A percentile compares a stretch with the other conserved stretches of the same genome.
These are phyloP conservation scores for Pyrenophora teres DNA, from an alignment of 2,329 filamentous ascomycete genomes.

Conservation along the genomic window DNA sequence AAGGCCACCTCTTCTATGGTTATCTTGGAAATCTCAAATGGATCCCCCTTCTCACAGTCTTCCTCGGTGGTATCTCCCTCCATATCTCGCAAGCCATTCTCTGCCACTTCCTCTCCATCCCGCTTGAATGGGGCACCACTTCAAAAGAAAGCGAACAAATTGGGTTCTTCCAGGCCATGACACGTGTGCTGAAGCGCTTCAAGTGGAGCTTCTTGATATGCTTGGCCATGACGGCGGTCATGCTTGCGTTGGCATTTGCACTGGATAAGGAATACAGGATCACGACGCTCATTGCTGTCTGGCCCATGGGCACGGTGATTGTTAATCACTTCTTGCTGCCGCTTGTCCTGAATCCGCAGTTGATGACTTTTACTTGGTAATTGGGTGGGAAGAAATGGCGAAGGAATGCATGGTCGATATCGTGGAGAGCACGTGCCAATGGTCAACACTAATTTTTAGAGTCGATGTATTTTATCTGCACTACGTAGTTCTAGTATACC, in stretches of 20 bases:
- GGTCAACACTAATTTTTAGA: too few relatives aligned
- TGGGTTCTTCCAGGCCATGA: conserved; percentile 84
- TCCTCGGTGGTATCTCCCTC: conserved; percentile 79
- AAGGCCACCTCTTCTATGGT: conserved; percentile 56
- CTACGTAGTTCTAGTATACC: too few relatives aligned
- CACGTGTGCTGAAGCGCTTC: conserved; percentile 78
- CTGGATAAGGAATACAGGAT: conserved; percentile 63
- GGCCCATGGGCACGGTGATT: conserved; percentile 72
- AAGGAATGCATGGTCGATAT: background rate
- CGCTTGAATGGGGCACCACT: conserved; percentile 86
- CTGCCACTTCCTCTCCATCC: conserved; percentile 81
- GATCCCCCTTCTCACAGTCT: conserved; percentile 72
- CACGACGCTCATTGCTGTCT: conserved; percentile 64
- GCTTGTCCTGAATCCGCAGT: conserved; percentile 74
- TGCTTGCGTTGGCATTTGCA: conserved; percentile 70
- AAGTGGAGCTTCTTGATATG: conserved; percentile 67
- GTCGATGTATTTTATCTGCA: too few relatives aligned
- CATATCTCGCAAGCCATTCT: conserved; percentile 81
- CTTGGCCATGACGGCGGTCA: conserved; percentile 63
- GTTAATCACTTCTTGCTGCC: conserved; percentile 72
- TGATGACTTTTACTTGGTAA: conserved; percentile 81
- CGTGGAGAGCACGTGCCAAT: too few relatives aligned
- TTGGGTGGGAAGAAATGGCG: background rate
- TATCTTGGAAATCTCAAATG: conserved; percentile 65
- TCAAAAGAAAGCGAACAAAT: conserved; percentile 80